Percentiles rank a stretch among this genome's conserved stretches.
Conservation (phyloP, 2,329 filamentous ascomycete species). For the Pseudocercospora eumusae region DNA sequence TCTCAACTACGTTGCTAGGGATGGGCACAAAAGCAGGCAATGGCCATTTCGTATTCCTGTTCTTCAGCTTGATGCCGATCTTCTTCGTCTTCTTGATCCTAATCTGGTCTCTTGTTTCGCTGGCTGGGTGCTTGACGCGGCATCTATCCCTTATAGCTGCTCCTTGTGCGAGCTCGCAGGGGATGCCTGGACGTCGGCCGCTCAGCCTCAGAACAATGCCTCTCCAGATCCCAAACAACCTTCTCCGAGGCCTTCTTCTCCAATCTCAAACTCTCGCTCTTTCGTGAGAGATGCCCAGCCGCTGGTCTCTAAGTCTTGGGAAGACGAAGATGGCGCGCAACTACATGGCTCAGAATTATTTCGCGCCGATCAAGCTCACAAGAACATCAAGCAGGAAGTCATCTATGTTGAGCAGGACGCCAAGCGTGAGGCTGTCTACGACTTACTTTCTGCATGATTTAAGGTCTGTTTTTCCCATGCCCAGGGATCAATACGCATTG, state of each 20-base stretch:
- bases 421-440: constrained; percentile 72
- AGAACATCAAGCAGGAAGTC: constrained; percentile 78
- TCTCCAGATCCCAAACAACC: no score
- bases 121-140: neutral
- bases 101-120: neutral
- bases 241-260: no score
- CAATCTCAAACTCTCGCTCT: no score
- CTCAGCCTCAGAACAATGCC: no score
- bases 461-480: no score
- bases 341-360: no score
- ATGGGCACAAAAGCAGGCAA: constrained; percentile 7
- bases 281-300: no score
- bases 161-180: neutral
- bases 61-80: neutral
- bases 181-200: neutral
- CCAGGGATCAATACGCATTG: no score
- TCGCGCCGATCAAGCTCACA: constrained; percentile 67
- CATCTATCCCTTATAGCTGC: neutral
- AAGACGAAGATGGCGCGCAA: no score
- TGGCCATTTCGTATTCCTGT: constrained; percentile 2
- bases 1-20: no score
- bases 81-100: neutral
- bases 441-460: constrained; percentile 58
- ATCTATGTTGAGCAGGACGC: constrained; percentile 63
- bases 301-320: no score